Evolutionary conservation across 2,329 filamentous ascomycete genomes (phyloP).

Genomic region (Fusarium aywerte): DNA sequence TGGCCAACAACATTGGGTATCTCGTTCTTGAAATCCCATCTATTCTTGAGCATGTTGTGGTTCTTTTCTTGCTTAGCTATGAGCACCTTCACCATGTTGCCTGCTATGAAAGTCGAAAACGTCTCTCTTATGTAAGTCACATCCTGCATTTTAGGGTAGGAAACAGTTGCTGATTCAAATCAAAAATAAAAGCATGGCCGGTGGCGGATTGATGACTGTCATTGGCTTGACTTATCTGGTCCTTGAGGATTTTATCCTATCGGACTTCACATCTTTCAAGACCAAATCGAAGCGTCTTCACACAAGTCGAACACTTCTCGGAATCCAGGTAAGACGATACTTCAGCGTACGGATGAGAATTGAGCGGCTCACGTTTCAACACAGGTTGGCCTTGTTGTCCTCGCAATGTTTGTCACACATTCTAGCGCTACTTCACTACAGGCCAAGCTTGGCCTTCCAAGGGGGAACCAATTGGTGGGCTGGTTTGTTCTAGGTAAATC

Average conservation of each 20-base stretch:
- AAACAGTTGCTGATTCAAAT: slow-evolving; percentile 21
- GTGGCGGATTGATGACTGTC: slow-evolving; percentile 80
- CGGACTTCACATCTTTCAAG: slow-evolving; percentile 53
- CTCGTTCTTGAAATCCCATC: slow-evolving; percentile 75
- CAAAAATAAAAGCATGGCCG: slow-evolving; percentile 67
- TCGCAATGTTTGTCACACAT: slow-evolving; percentile 86
- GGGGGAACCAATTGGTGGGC: slow-evolving; percentile 87
- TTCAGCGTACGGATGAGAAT: neutral
- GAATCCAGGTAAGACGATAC: slow-evolving; percentile 66
- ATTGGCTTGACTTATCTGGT: slow-evolving; percentile 81
- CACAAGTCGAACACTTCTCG: slow-evolving; percentile 69
- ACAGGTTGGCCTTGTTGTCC: slow-evolving; percentile 77
- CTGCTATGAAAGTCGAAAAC: slow-evolving; percentile 86
- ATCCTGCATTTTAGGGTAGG: no score
- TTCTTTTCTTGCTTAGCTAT: slow-evolving; percentile 79
- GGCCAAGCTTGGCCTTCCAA: slow-evolving; percentile 83
- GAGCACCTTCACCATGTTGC: slow-evolving; percentile 90
- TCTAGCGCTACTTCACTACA: slow-evolving; percentile 88
- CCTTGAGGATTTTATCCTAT: slow-evolving; percentile 74
- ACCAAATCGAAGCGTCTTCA: slow-evolving; percentile 49
- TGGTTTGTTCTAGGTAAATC: slow-evolving; percentile 79
- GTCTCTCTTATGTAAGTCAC: slow-evolving; percentile 74
- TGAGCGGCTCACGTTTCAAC: slow-evolving; percentile 17
- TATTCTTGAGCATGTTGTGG: slow-evolving; percentile 76
- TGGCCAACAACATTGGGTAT: slow-evolving; percentile 83